Percentiles rank a stretch among this genome's conserved stretches.
Evolutionary conservation across 148 eudicot species (phyloP).

Genomic region (Vaccinium darrowii): DNA sequence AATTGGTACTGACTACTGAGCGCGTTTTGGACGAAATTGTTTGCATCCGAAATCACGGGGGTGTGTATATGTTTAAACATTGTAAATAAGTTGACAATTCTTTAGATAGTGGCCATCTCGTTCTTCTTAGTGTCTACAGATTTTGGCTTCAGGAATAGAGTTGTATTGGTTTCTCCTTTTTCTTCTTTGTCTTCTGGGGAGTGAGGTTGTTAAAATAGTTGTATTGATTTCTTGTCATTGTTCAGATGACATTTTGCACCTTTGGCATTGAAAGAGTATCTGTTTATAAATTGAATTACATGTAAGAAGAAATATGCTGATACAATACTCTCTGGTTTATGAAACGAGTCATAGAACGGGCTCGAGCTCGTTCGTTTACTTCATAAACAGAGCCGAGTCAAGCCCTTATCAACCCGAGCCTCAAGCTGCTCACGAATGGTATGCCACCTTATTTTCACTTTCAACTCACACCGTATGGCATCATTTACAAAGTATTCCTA

Average conservation of each 20-base stretch:
- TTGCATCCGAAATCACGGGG: background rate
- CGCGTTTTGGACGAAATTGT: background rate
- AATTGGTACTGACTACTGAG: slow-evolving; percentile 11
- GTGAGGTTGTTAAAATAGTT: background rate
- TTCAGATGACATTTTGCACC: background rate
- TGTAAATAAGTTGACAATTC: background rate
- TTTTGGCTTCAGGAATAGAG: background rate
- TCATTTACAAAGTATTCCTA: too few relatives aligned
- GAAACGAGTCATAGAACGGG: too few relatives aligned
- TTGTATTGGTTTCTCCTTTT: background rate
- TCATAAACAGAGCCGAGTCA: too few relatives aligned
- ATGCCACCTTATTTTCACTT: too few relatives aligned
- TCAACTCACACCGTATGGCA: too few relatives aligned
- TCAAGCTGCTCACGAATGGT: too few relatives aligned
- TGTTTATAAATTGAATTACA: too few relatives aligned
- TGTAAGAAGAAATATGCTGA: too few relatives aligned
- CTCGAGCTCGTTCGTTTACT: too few relatives aligned
- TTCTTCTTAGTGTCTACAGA: background rate
- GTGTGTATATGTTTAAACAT: background rate
- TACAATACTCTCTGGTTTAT: too few relatives aligned
- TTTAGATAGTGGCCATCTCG: background rate
- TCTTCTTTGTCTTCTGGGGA: too few relatives aligned
- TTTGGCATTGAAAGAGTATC: background rate
- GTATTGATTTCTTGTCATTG: background rate
- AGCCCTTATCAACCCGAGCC: too few relatives aligned